phyloP scores from a whole-genome alignment of 176 grass and related monocot species.

The Carex kokanica region DNA sequence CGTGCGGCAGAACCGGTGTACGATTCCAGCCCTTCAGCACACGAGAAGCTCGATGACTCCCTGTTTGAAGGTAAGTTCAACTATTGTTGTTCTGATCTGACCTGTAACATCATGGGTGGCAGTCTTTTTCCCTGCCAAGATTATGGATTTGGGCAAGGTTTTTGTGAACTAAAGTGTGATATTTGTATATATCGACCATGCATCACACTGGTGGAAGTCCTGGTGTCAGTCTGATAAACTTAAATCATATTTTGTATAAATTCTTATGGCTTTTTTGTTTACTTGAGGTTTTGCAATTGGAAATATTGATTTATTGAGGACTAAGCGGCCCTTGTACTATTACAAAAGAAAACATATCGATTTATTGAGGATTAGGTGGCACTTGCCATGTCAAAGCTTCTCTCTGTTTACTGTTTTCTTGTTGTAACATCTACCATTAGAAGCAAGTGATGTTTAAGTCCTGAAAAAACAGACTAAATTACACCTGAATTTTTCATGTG shows the following conservation, averaged over 20 bases:
- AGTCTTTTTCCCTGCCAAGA: background rate
- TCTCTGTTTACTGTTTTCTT: background rate
- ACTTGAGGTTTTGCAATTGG: background rate
- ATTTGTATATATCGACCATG: background rate
- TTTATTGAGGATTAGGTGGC: background rate
- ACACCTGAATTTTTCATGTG: background rate
- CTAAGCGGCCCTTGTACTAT: background rate
- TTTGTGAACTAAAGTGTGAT: background rate
- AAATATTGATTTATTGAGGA: background rate
- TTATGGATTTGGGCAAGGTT: background rate
- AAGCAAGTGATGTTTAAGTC: background rate
- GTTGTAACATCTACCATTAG: background rate
- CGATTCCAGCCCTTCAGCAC: slow-evolving; percentile 34
- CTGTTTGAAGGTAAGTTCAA: slow-evolving; percentile 28
- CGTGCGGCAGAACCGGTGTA: slow-evolving; percentile 28
- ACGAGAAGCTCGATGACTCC: slow-evolving; percentile 28
- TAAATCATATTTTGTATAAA: too few relatives aligned
- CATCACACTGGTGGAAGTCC: background rate
- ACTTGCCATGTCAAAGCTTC: background rate
- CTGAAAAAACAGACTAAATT: background rate
- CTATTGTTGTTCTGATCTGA: background rate
- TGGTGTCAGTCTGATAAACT: background rate
- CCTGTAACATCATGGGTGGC: background rate
- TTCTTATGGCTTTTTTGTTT: background rate
- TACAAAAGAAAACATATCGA: background rate